Evolutionary conservation across 495 filamentous ascomycete genomes (phyloP).

Genomic region (Aspergillus nidulans): DNA sequence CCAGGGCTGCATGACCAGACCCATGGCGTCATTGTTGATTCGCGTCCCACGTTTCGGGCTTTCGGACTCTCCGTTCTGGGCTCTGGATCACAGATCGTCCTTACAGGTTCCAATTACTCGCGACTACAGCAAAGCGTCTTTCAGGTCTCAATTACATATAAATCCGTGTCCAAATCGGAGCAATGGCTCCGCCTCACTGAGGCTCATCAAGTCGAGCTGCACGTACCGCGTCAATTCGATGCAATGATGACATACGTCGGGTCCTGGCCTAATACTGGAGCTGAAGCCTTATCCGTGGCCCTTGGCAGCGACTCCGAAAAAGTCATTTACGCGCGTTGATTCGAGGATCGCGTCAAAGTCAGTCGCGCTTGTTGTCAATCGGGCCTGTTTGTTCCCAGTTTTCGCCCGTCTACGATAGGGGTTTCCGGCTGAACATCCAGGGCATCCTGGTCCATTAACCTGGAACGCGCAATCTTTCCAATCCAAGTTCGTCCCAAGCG

Average conservation of each 20-base stretch:
- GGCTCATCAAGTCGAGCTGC: background rate
- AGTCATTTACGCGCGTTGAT: conserved; percentile 24
- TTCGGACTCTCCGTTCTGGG: conserved; percentile 18
- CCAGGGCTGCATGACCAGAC: background rate
- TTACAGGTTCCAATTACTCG: conserved; percentile 2
- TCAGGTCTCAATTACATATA: too few relatives aligned
- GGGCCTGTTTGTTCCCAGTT: conserved; percentile 15
- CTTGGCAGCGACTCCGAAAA: conserved; percentile 16
- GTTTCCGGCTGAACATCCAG: conserved; percentile 11
- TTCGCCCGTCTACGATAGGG: conserved; percentile 3
- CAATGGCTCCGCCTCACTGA: background rate
- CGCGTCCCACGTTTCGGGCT: conserved; percentile 24
- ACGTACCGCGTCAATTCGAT: background rate
- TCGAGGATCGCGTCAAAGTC: conserved; percentile 23
- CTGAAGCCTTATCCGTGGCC: conserved; percentile 14
- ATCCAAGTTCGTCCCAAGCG: too few relatives aligned
- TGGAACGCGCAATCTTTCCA: conserved; percentile 10
- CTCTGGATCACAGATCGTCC: conserved; percentile 12
- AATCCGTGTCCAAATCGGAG: too few relatives aligned
- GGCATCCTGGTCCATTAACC: conserved; percentile 1
- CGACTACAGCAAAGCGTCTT: background rate
- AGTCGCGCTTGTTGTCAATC: conserved; percentile 25
- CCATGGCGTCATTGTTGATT: conserved; percentile 25
- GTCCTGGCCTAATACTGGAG: background rate
- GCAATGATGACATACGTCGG: conserved; percentile 9